phyloP scores from a whole-genome alignment of 495 filamentous ascomycete genomes.

The Aspergillus carlsbadensis region DNA sequence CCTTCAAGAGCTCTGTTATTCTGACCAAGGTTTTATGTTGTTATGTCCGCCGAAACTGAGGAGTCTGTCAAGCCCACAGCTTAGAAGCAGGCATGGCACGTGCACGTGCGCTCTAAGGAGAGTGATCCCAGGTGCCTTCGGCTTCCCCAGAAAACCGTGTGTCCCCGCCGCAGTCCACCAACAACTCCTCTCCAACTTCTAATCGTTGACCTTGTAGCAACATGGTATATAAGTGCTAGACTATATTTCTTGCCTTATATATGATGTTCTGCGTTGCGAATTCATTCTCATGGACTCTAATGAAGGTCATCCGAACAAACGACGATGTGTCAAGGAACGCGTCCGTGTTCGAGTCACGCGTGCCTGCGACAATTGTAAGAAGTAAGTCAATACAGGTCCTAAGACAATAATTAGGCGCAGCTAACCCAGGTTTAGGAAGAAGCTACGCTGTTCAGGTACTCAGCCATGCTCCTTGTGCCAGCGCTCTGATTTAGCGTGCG shows the following conservation, averaged over 20 bases:
- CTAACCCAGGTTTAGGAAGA: constrained; percentile 21
- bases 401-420: background rate
- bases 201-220: no score
- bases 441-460: constrained; percentile 33
- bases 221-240: no score
- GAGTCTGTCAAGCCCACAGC: no score
- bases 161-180: background rate
- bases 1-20: no score
- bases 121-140: background rate
- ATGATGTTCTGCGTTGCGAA: background rate
- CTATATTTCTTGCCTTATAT: no score
- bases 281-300: constrained; percentile 8
- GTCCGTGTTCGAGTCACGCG: constrained; percentile 32
- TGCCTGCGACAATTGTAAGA: constrained; percentile 37
- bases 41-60: no score
- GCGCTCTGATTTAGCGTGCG: constrained; percentile 16
- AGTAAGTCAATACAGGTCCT: constrained; percentile 8
- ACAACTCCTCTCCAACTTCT: no score
- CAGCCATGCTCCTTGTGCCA: constrained; percentile 26
- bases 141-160: background rate
- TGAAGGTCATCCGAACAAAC: constrained; percentile 15
- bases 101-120: background rate
- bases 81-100: no score
- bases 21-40: no score
- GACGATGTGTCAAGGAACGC: constrained; percentile 23